Conservation (phyloP, 2,329 filamentous ascomycete species). For the Pyricularia sp. region DNA sequence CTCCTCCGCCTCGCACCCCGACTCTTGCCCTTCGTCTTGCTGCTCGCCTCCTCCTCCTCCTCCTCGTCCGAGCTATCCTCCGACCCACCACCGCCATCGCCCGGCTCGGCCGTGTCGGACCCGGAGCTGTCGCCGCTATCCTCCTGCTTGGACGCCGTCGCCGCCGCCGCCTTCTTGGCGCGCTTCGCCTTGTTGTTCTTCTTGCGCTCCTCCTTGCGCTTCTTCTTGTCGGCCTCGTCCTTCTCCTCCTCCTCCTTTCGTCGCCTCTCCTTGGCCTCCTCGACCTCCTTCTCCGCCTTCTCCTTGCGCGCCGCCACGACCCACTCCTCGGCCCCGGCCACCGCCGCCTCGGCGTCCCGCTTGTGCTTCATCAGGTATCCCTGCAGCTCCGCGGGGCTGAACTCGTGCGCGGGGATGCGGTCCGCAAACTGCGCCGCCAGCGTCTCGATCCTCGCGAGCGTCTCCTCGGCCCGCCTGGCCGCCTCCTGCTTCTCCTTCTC, state of each 20-base stretch:
- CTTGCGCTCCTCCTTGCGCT: constrained; percentile 12
- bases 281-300: constrained; percentile 31
- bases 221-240: constrained; percentile 16
- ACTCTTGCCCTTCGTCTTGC: constrained; percentile 5
- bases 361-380: constrained; percentile 45
- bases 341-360: constrained; percentile 32
- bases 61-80: constrained; percentile 4
- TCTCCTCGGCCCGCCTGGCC: constrained; percentile 20
- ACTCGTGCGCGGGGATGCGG: constrained; percentile 39
- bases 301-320: constrained; percentile 34
- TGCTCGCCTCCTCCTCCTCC: constrained; percentile 10
- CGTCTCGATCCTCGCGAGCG: constrained; percentile 25
- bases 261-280: constrained; percentile 27
- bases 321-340: constrained; percentile 35
- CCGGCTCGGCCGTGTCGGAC: constrained; percentile 7
- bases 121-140: constrained; percentile 8
- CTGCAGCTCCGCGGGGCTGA: constrained; percentile 48
- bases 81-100: constrained; percentile 6
- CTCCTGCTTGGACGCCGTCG: constrained; percentile 14
- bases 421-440: constrained; percentile 36
- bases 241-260: constrained; percentile 23
- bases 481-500: constrained; percentile 16
- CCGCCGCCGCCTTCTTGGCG: constrained; percentile 15
- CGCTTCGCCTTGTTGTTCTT: constrained; percentile 11
- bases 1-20: constrained; percentile 1